These are phyloP conservation scores for Teunomyces barrocoloradensis DNA, from an alignment of 805 yeast genomes.

Conservation along the genomic window DNA sequence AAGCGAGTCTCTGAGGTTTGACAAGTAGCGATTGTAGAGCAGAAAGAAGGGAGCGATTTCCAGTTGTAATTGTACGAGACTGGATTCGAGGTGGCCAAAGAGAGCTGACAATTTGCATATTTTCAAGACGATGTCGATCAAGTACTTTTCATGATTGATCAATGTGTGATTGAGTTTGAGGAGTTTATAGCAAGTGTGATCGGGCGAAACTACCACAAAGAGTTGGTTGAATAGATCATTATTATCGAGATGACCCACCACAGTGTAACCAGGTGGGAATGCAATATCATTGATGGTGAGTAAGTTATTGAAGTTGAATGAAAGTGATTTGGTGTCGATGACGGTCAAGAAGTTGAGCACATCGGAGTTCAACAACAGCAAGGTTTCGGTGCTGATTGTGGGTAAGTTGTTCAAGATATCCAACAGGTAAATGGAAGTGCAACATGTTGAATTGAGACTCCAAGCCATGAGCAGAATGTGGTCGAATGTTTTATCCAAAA, in stretches of 20 bases:
- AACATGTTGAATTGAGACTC: slow-evolving; percentile 10
- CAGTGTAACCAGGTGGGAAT: slow-evolving; percentile 14
- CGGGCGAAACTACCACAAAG: slow-evolving; percentile 19
- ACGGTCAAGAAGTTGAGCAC: slow-evolving; percentile 25
- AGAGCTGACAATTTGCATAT: slow-evolving; percentile 27
- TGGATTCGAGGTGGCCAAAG: slow-evolving; percentile 20
- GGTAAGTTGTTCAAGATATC: slow-evolving; percentile 36
- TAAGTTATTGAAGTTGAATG: slow-evolving; percentile 31
- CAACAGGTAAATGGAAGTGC: slow-evolving; percentile 19
- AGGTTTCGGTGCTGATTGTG: slow-evolving; percentile 21
- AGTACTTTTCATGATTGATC: slow-evolving; percentile 8
- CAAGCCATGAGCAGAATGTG: slow-evolving; percentile 18
- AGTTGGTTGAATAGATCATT: slow-evolving; percentile 26
- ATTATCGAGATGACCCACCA: slow-evolving; percentile 17
- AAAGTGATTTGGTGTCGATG: slow-evolving; percentile 20
- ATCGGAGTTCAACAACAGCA: slow-evolving; percentile 8
- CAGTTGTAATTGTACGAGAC: slow-evolving; percentile 14
- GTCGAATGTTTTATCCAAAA: slow-evolving; percentile 16
- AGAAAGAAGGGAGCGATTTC: slow-evolving; percentile 25
- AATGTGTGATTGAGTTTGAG: slow-evolving; percentile 15
- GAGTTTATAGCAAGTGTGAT: slow-evolving; percentile 8
- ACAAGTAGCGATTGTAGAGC: slow-evolving; percentile 30
- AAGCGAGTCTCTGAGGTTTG: slow-evolving; percentile 30
- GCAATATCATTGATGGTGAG: slow-evolving; percentile 26
- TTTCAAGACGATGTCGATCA: slow-evolving; percentile 21